Evolutionary conservation across 352 stramenopile genomes (phyloP), one percentile per base, ranked within the genome.

Genomic region (Pythium graminicola): DNA sequence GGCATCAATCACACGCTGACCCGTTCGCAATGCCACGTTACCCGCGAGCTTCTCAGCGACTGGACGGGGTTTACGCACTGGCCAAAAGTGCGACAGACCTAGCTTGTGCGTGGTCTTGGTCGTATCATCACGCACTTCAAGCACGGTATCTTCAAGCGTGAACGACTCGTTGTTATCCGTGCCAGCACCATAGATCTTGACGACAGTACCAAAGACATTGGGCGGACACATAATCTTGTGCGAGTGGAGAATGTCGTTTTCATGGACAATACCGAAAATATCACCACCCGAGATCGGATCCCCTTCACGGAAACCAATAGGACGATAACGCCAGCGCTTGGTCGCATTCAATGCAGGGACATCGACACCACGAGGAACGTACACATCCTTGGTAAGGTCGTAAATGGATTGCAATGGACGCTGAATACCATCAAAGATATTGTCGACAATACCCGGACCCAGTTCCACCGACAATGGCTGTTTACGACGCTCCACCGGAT

Each of bases 391-490:
- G 28, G 73, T 85, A 45, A 93, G 64, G 41, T 91, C 74, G 53
- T 89, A 93, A 73, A 99, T 99, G 46, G 86, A 85, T 70, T 99
- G 93, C 46, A 99, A 72, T 27, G 97, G 97, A 62, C 97, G 93
- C 72, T 99, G 97, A 73, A 99, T 99, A 61, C 97, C 97, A 79
- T 99, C 97, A 59, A 99, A 99, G 79, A 99, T 99, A 50, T 97
- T 99, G 63, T 96, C 96, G 76, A 99, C 98, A 64, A 99, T 99
- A 58, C 97, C 97, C n/a, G 97, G 97, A 23, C 97, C 97, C 7
- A 99, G 84, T 62, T 99, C 96, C 24, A 99, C 96, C 3, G 92
- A 98, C 41, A 99, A 75, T 36, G 97, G 97, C 70, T 97, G 85
- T 63, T 98, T 97, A 64, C 96, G 98, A 47, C 97, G 83, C 52